Evolutionary conservation across 768 basidiomycete genomes (phyloP), one percentile per base, ranked within the genome.

Genomic region (Rhizopogon rudus): DNA sequence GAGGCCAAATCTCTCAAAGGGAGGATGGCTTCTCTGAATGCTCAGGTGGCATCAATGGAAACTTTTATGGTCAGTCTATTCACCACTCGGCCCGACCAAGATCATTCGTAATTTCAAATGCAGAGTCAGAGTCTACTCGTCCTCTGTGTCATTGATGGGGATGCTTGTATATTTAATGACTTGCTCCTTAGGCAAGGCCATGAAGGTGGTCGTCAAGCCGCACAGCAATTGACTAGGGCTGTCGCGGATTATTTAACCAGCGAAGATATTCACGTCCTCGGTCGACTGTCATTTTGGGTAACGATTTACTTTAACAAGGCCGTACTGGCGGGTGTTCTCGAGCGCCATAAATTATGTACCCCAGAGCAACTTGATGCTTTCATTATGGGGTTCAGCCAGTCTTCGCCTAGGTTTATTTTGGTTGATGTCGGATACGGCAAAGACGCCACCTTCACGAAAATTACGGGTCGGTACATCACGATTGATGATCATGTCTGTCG

Each of bases 261-360:
- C 60, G 83, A 88, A 64, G 81, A 80, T 51, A 71, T 83, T 49
- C 81, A 81, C 52, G 75, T 80, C 53, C 79, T 82, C 55, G 83
- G 82, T 31, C 78, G 83, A 8, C 75, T 88, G 40, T 87, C 87
- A 28, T 88, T 89, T 67, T 90, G 86, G 87, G 80, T 88, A 49
- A 82, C 81, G 43, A 67, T 91, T 58, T 90, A 83, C 73, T 79
- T 82, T 70, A 88, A 87, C 75, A 86, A 80, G 69, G 63, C 70
- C 52, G 79, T 79, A 33, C 70, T 87, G 44, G 65, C 77, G 10
- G 79, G 81, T 50, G 69, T 71, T 49, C 76, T 88, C 39, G 68
- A 79, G 54, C 72, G 71, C 33, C 76, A 79, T 61, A 76, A 78
- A 51, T 67, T 84, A 51, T 89, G 87, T 64, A 79, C 78, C 44